Percentiles rank a stretch among this genome's conserved stretches.
Conservation (phyloP, 371 early-diverging fungal species). For the Smittium culicis region DNA sequence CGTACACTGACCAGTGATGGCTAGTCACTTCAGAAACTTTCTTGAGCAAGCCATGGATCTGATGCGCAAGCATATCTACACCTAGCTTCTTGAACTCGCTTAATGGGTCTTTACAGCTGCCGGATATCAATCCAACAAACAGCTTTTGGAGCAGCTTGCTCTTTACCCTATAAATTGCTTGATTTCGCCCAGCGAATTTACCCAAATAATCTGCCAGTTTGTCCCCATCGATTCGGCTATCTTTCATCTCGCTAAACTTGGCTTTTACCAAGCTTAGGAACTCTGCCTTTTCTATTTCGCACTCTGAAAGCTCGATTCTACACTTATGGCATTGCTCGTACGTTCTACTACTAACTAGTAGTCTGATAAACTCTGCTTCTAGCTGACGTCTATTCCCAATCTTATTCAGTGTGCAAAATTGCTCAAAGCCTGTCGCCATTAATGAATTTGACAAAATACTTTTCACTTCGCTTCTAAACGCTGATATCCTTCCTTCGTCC, state of each 20-base stretch:
- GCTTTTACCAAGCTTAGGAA: neutral
- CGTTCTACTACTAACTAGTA: neutral
- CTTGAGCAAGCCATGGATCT: neutral
- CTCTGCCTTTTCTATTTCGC: neutral
- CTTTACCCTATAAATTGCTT: neutral
- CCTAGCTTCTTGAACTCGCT: neutral
- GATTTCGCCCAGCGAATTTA: neutral
- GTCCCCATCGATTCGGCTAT: neutral
- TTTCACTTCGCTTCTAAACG: neutral
- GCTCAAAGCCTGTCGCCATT: neutral
- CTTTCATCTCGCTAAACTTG: neutral
- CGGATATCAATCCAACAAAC: neutral
- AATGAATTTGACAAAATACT: neutral
- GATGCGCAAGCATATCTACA: neutral
- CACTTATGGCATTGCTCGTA: neutral
- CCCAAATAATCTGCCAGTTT: neutral
- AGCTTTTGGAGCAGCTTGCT: neutral
- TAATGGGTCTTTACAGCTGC: neutral
- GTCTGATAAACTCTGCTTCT: neutral
- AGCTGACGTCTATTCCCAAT: neutral
- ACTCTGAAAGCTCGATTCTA: neutral
- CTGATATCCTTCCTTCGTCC: neutral
- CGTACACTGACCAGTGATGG: neutral
- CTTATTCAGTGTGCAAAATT: too few relatives aligned
- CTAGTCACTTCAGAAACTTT: neutral